Percentiles rank a stretch among this genome's conserved stretches.
Conservation (phyloP, 371 early-diverging fungal species). For the Mortierella sp. region DNA sequence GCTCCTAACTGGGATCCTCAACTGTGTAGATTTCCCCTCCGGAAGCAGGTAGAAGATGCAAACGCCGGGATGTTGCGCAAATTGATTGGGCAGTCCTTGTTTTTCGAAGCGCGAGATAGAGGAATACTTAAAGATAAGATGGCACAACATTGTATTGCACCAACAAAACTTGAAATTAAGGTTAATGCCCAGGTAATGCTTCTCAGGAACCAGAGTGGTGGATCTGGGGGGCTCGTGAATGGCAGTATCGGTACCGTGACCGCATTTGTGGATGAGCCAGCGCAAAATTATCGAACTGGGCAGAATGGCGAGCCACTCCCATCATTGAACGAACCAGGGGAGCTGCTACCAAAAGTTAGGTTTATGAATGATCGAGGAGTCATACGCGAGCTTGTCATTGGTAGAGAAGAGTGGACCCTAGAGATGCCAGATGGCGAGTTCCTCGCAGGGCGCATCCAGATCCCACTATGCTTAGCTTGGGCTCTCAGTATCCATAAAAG, state of each 20-base stretch:
- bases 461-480: constrained; percentile 75
- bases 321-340: constrained; percentile 28
- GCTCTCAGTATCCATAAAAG: constrained; percentile 74
- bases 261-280: constrained; percentile 21
- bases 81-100: constrained; percentile 16
- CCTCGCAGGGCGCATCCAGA: constrained; percentile 51
- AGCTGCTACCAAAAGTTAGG: constrained; percentile 33
- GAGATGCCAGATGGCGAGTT: constrained; percentile 31
- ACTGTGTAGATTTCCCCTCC: constrained; percentile 35
- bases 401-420: constrained; percentile 45
- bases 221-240: constrained; percentile 65
- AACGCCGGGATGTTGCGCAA: constrained; percentile 21
- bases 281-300: constrained; percentile 10
- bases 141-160: constrained; percentile 32
- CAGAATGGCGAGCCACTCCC: constrained; percentile 9
- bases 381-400: constrained; percentile 25
- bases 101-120: constrained; percentile 22
- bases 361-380: constrained; percentile 30
- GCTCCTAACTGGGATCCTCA: background rate
- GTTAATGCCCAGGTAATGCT: constrained; percentile 72
- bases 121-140: constrained; percentile 20
- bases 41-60: constrained; percentile 46
- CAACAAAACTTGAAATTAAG: constrained; percentile 59
- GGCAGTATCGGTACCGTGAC: constrained; percentile 69
- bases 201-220: constrained; percentile 55